Evolutionary conservation across 1,284 basidiomycete species (phyloP).

Genomic region (Leucoagaricus sp.): DNA sequence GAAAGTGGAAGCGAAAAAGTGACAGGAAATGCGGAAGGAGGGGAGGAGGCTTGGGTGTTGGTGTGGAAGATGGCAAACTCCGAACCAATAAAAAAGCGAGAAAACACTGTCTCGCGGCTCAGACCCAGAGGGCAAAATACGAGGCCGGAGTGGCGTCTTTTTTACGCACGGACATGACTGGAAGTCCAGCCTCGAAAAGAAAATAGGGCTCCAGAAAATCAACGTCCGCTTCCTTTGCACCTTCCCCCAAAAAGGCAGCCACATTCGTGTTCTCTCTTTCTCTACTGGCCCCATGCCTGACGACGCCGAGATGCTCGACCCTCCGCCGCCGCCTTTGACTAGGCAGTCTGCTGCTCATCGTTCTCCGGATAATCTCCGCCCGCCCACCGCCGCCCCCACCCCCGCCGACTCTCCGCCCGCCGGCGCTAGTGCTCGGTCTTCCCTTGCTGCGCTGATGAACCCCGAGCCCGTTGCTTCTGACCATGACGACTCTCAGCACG

Average conservation of each 20-base stretch:
- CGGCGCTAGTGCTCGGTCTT: conserved; percentile 23
- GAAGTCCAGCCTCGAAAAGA: conserved; percentile 5
- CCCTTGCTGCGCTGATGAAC: conserved; percentile 19
- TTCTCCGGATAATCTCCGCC: conserved; percentile 10
- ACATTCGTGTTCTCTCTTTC: neutral
- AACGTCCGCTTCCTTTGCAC: neutral
- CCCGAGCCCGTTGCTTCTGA: conserved; percentile 11
- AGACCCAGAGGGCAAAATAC: conserved; percentile 4
- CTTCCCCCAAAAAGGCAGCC: conserved; percentile 12
- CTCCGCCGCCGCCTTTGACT: neutral
- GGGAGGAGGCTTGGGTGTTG: conserved; percentile 8
- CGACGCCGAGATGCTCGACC: conserved; percentile 11
- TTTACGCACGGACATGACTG: conserved; percentile 25
- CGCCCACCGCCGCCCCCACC: conserved; percentile 9
- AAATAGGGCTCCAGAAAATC: conserved; percentile 6
- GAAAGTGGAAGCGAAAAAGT: neutral
- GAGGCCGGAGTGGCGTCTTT: conserved; percentile 17
- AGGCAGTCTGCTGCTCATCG: neutral
- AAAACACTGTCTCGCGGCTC: conserved; percentile 26
- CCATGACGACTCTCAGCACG: conserved; percentile 14
- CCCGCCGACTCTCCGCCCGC: conserved; percentile 21
- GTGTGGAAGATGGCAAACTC: conserved; percentile 37
- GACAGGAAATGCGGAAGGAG: neutral
- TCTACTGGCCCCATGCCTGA: neutral
- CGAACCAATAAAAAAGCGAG: conserved; percentile 32